These are phyloP conservation scores for Neospora caninum DNA, from an alignment of 169 alveolate genomes.

Conservation along the genomic window DNA sequence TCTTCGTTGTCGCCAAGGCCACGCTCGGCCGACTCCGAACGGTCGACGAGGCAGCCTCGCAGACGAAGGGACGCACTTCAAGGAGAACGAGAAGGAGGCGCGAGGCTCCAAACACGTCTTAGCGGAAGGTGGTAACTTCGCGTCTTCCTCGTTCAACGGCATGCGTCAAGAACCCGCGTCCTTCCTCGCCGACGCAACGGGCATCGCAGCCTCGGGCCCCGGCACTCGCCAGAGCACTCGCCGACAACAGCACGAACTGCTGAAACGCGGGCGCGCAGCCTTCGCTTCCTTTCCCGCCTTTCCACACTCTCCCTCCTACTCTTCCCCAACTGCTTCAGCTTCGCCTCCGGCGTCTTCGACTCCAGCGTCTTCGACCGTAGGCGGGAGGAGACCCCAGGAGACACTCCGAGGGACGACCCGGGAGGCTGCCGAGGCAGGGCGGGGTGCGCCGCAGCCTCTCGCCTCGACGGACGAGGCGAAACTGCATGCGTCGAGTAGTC, in stretches of 20 bases:
- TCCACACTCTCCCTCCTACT: not conserved
- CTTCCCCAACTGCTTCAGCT: not conserved
- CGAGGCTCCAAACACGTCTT: not conserved
- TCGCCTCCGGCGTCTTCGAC: not conserved
- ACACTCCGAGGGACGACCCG: not conserved
- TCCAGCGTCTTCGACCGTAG: not conserved
- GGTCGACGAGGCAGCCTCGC: not conserved
- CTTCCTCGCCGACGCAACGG: not conserved
- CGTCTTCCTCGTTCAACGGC: too few relatives aligned
- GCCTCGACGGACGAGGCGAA: not conserved
- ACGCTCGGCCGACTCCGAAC: not conserved
- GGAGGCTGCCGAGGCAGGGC: not conserved
- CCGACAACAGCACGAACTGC: conserved; percentile 7
- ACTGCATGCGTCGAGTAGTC: too few relatives aligned
- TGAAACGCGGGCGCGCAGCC: not conserved
- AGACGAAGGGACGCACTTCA: not conserved
- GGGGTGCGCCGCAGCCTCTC: not conserved
- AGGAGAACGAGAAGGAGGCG: not conserved
- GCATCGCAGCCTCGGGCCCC: not conserved
- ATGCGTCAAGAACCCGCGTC: too few relatives aligned
- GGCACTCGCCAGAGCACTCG: conserved; percentile 33
- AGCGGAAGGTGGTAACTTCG: not conserved
- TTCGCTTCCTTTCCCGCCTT: not conserved
- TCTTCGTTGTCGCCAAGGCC: not conserved
- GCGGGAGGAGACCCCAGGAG: not conserved